Evolutionary conservation across 495 filamentous ascomycete genomes (phyloP).

Genomic region (Xylaria acuta): DNA sequence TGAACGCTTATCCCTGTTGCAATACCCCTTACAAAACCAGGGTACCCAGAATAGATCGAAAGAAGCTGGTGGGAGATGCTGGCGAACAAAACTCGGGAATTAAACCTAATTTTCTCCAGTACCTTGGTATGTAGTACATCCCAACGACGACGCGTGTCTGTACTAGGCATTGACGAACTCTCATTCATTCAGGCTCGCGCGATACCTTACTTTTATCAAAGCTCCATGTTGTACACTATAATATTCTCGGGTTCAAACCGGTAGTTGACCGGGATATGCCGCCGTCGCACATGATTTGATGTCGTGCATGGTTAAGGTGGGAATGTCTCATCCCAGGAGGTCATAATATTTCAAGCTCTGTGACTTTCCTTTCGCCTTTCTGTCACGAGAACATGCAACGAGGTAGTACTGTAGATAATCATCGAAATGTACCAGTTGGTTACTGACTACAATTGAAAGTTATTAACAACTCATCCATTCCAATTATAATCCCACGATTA

Average conservation of each 20-base stretch:
- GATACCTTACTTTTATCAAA: background rate
- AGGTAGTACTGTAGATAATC: background rate
- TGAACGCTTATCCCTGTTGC: constrained; percentile 1
- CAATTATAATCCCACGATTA: background rate
- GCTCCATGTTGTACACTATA: background rate
- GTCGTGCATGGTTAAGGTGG: constrained; percentile 18
- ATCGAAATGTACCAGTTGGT: background rate
- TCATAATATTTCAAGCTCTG: background rate
- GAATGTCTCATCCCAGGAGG: background rate
- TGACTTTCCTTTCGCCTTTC: background rate
- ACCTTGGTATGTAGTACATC: background rate
- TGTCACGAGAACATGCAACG: background rate
- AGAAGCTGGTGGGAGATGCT: constrained; percentile 1
- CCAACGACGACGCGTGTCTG: background rate
- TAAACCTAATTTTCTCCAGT: background rate
- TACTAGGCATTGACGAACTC: background rate
- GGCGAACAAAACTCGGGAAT: constrained; percentile 12
- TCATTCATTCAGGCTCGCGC: background rate
- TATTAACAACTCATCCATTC: background rate
- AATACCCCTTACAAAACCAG: constrained; percentile 10
- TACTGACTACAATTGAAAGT: background rate
- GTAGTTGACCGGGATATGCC: constrained; percentile 8
- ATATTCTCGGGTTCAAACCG: background rate
- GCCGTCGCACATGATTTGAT: constrained; percentile 6
- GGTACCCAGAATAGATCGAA: constrained; percentile 15